These are phyloP conservation scores for Hypseocharis bilobata DNA, from an alignment of 441 rosid genomes.

Conservation along the genomic window DNA sequence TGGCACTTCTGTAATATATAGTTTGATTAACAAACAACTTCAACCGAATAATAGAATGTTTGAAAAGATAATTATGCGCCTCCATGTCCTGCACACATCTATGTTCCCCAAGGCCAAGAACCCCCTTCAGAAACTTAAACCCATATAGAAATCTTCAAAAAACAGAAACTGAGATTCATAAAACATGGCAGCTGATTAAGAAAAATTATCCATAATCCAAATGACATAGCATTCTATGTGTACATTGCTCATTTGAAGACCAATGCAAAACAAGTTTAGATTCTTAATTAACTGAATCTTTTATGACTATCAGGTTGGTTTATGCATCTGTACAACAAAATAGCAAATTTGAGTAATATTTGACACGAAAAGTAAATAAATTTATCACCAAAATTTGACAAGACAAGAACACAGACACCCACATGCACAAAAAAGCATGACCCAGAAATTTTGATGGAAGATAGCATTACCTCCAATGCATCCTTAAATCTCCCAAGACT, in stretches of 20 bases:
- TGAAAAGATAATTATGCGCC: conserved; percentile 11
- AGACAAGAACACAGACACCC: neutral
- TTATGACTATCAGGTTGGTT: too few species aligned
- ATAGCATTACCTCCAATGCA: conserved; percentile 60
- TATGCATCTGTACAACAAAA: neutral
- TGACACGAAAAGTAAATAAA: neutral
- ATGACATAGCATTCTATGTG: too few species aligned
- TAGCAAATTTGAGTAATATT: neutral
- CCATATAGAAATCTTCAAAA: neutral
- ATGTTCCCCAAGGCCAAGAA: neutral
- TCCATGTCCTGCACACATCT: neutral
- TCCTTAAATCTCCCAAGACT: conserved; percentile 52
- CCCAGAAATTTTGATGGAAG: neutral
- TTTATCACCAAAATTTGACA: neutral
- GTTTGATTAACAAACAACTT: conserved; percentile 8
- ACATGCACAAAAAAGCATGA: neutral
- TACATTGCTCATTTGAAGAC: too few species aligned
- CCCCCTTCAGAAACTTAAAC: neutral
- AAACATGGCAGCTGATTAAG: neutral
- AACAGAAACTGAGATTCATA: neutral
- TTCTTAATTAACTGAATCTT: neutral
- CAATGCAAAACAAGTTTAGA: neutral
- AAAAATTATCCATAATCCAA: neutral
- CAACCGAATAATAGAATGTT: neutral
- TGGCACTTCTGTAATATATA: conserved; percentile 41